Evolutionary conservation across 2,329 filamentous ascomycete genomes (phyloP).

Genomic region (Erysiphe pulchra): DNA sequence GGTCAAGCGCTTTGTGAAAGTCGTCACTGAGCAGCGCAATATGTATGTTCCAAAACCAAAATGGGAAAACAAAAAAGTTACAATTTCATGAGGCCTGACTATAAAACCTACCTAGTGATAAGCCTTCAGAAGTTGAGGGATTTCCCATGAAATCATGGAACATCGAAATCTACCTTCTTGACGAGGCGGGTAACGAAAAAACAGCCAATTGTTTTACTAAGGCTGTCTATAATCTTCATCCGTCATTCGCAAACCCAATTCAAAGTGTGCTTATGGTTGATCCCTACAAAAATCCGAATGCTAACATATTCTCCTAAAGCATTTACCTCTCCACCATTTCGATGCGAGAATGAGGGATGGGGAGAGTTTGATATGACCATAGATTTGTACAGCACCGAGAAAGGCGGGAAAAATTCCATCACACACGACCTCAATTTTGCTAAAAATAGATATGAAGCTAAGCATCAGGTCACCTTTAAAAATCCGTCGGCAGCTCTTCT

Average conservation of each 20-base stretch:
- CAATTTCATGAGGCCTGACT: background rate
- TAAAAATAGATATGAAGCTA: constrained; percentile 54
- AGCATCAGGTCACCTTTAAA: constrained; percentile 64
- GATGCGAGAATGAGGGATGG: constrained; percentile 85
- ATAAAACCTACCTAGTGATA: constrained; percentile 28
- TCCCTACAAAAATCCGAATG: background rate
- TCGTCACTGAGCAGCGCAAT: constrained; percentile 75
- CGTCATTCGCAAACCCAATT: constrained; percentile 65
- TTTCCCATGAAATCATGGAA: constrained; percentile 88
- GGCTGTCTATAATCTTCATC: constrained; percentile 78
- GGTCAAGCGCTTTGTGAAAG: constrained; percentile 69
- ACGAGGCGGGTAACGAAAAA: constrained; percentile 65
- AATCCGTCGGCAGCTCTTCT: constrained; percentile 79
- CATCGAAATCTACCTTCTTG: constrained; percentile 60
- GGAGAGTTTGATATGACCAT: constrained; percentile 95
- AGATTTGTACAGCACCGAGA: constrained; percentile 58
- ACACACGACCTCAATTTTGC: constrained; percentile 83
- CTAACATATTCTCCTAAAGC: constrained; percentile 20
- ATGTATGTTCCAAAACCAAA: constrained; percentile 14
- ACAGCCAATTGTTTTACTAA: constrained; percentile 74
- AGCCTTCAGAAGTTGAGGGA: constrained; percentile 57
- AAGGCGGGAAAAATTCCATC: constrained; percentile 56
- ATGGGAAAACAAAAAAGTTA: background rate
- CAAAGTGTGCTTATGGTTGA: constrained; percentile 39
- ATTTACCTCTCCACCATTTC: constrained; percentile 66